Evolutionary conservation across 306 rosid species (phyloP).

Genomic region (Inga leiocalycina): DNA sequence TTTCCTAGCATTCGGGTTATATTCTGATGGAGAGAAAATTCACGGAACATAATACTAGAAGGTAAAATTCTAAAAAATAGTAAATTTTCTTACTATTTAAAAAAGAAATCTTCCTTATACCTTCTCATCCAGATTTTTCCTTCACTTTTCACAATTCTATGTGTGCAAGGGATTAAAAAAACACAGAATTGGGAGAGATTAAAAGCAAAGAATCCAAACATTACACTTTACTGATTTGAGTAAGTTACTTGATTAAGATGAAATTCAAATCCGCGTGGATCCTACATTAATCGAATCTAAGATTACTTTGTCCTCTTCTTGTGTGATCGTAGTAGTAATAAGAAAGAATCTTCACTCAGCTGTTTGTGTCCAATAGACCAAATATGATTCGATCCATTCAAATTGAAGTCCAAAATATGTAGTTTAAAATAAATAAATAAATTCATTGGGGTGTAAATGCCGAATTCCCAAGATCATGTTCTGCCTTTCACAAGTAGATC

Average conservation of each 20-base stretch:
- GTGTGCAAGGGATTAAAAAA: not conserved
- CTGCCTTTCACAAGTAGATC: not conserved
- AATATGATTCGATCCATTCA: not conserved
- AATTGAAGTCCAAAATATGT: no score
- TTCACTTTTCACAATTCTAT: no score
- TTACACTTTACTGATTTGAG: not conserved
- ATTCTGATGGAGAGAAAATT: no score
- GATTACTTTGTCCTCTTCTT: not conserved
- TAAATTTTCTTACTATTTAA: no score
- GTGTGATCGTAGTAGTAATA: not conserved
- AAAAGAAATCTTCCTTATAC: no score
- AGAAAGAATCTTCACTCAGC: not conserved
- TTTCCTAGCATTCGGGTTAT: no score
- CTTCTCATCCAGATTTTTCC: no score
- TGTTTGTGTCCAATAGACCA: not conserved
- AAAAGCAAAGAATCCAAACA: not conserved
- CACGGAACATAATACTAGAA: no score
- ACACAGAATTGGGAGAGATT: not conserved
- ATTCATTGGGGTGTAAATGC: not conserved
- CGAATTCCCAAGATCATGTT: not conserved
- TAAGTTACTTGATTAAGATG: not conserved
- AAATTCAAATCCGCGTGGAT: not conserved
- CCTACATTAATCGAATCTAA: not conserved
- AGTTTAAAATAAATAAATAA: not conserved
- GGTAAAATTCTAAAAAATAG: no score